Evolutionary conservation across 2,329 filamentous ascomycete species (phyloP).

Genomic region (Monosporascus sp.): DNA sequence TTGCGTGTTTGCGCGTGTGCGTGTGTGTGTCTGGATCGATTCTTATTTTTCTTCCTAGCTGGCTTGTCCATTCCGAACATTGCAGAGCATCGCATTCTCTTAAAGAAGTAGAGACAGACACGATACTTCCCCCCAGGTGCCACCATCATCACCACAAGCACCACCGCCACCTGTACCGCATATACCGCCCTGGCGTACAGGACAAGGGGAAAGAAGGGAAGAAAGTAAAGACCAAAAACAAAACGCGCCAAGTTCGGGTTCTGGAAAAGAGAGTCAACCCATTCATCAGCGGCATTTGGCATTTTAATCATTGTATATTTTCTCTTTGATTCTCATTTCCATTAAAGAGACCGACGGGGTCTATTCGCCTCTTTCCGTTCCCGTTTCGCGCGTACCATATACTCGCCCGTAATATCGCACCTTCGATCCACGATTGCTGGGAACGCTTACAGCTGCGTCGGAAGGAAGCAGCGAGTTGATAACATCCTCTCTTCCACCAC

Average conservation of each 20-base stretch:
- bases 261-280: not conserved
- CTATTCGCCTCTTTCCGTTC: not conserved
- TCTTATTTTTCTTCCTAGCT: conserved; percentile 14
- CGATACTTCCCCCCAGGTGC: not conserved
- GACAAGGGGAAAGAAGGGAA: not conserved
- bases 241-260: not conserved
- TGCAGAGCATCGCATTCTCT: conserved; percentile 1
- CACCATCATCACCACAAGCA: not conserved
- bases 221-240: not conserved
- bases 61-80: not conserved
- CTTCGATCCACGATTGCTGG: not conserved
- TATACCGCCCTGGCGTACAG: not conserved
- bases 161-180: not conserved
- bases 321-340: not conserved
- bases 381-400: not conserved
- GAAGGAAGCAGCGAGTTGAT: not conserved
- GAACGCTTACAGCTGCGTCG: not conserved
- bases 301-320: not conserved
- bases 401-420: not conserved
- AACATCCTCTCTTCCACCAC: not conserved
- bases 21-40: conserved; percentile 20
- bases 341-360: not conserved
- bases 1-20: conserved; percentile 15
- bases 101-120: not conserved
- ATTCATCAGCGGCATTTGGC: not conserved